A percentile compares a stretch with the other conserved stretches of the same genome.
Conservation (phyloP, 164 flowering plant genomes). For the Cinnamomum micranthum region DNA sequence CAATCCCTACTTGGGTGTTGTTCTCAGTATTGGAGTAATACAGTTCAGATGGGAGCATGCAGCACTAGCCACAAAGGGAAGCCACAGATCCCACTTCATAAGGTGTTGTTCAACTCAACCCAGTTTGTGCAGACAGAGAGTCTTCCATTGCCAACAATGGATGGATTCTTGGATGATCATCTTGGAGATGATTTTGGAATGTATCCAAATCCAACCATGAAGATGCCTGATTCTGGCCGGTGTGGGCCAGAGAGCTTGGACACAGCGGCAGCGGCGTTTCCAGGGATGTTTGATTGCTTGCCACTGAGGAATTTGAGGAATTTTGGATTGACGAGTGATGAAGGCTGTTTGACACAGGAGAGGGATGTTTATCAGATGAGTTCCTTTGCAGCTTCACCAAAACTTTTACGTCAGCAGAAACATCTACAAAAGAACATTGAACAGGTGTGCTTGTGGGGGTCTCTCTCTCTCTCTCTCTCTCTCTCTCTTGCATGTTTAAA, state of each 20-base stretch:
- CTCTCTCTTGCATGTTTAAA: too few relatives aligned
- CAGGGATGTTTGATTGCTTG: constrained; percentile 29
- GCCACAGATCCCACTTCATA: constrained; percentile 51
- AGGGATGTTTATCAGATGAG: constrained; percentile 30
- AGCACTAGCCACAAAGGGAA: constrained; percentile 29
- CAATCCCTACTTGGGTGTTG: constrained; percentile 24
- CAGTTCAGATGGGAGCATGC: constrained; percentile 34
- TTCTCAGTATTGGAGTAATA: constrained; percentile 28
- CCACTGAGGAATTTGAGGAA: constrained; percentile 22
- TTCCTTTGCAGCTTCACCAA: constrained; percentile 16
- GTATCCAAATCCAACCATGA: constrained; percentile 11
- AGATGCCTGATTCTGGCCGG: constrained; percentile 9
- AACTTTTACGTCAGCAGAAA: background rate
- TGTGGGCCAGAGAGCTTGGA: constrained; percentile 24
- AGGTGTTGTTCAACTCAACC: constrained; percentile 36
- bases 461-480: too few relatives aligned
- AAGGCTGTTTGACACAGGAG: constrained; percentile 15
- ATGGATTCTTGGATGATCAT: constrained; percentile 38
- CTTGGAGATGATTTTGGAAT: constrained; percentile 25
- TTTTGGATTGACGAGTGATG: constrained; percentile 24
- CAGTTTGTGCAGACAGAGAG: constrained; percentile 40
- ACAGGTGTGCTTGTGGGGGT: constrained; percentile 25
- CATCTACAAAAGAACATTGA: constrained; percentile 20
- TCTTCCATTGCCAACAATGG: constrained; percentile 33
- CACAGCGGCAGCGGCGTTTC: constrained; percentile 18